These are phyloP conservation scores for Stephania cephalantha DNA, from an alignment of 164 flowering plant species.

Conservation along the genomic window DNA sequence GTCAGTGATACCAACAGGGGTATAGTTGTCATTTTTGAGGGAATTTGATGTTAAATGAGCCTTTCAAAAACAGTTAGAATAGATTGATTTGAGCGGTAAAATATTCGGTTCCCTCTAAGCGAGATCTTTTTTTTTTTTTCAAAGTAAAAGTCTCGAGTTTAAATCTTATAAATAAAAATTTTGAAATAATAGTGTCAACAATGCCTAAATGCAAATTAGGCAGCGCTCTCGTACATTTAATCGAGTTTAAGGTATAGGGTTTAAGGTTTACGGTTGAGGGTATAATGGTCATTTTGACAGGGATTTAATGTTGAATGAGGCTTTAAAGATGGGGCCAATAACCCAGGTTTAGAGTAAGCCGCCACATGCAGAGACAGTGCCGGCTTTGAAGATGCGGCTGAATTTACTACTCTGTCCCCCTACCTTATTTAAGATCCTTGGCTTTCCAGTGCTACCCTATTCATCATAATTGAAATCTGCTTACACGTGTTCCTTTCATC, in stretches of 20 bases:
- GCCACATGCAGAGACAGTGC: neutral
- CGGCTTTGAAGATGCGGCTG: constrained; percentile 10
- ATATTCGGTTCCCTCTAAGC: too few species aligned
- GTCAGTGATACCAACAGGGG: too few species aligned
- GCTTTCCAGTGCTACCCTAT: too few species aligned
- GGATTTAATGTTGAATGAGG: neutral
- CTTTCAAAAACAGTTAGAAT: neutral
- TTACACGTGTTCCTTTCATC: neutral
- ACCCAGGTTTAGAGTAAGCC: neutral
- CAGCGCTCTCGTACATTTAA: too few species aligned
- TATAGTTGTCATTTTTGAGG: neutral
- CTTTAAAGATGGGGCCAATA: neutral
- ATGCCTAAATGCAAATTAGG: too few species aligned
- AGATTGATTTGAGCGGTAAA: too few species aligned
- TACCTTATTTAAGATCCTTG: neutral
- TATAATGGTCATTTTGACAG: neutral
- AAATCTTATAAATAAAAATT: too few species aligned
- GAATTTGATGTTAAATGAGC: neutral
- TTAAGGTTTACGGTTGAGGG: neutral
- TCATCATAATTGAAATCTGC: neutral
- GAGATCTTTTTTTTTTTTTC: too few species aligned
- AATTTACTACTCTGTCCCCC: constrained; percentile 9
- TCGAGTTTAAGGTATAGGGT: too few species aligned
- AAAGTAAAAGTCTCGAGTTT: too few species aligned
- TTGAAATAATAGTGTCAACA: too few species aligned